phyloP scores from a whole-genome alignment of 2,329 filamentous ascomycete genomes.

The Cladosporium colombiae region DNA sequence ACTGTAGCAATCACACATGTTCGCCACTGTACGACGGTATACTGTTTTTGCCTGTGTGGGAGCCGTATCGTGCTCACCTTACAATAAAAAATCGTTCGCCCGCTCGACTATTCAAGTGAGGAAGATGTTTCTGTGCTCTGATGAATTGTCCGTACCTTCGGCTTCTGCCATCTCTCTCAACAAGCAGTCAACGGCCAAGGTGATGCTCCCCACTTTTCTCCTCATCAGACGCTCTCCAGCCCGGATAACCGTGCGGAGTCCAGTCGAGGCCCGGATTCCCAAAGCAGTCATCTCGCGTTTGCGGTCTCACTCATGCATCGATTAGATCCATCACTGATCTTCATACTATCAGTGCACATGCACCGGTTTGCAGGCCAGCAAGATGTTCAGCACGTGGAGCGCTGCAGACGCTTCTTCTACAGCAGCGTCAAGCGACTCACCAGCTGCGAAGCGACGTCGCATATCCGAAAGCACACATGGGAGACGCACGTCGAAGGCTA shows the following conservation, averaged over 20 bases:
- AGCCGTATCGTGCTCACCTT: neutral
- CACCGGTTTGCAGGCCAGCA: neutral
- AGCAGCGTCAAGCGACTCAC: neutral
- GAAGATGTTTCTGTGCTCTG: neutral
- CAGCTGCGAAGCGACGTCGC: constrained; percentile 4
- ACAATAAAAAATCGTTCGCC: neutral
- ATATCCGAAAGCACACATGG: neutral
- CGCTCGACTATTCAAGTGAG: neutral
- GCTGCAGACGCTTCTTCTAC: neutral
- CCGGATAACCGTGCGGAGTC: neutral
- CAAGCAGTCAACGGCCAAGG: neutral
- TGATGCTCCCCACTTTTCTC: neutral
- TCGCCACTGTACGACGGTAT: neutral
- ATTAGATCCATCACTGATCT: neutral
- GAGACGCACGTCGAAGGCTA: constrained; percentile 15
- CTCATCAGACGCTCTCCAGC: neutral
- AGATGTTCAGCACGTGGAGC: constrained; percentile 14
- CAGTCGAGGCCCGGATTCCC: neutral
- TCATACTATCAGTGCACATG: neutral
- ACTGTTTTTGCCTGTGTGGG: neutral
- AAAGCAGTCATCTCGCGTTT: neutral
- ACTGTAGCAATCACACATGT: neutral
- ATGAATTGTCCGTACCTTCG: neutral
- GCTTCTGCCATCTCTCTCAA: neutral
- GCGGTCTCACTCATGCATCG: neutral